phyloP scores from a whole-genome alignment of 1,139 yeast species.

The Zhuliangozyma blackwelliae region DNA sequence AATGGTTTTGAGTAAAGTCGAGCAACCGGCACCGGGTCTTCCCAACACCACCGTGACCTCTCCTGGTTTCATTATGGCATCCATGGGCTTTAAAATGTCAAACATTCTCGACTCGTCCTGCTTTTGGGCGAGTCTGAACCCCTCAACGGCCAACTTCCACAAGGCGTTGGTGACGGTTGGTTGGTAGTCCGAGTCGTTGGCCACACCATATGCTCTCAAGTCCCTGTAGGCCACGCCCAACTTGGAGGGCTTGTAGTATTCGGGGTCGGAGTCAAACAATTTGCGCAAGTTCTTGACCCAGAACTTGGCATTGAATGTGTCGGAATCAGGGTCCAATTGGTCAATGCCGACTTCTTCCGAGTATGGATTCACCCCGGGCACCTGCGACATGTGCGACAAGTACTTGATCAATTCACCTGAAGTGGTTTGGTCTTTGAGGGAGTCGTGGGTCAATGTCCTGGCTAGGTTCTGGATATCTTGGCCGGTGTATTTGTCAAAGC shows the following conservation, averaged over 20 bases:
- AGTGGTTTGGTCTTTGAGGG: conserved; percentile 25
- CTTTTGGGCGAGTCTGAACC: conserved; percentile 30
- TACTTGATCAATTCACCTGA: conserved; percentile 19
- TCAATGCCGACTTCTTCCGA: conserved; percentile 9
- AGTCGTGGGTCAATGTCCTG: conserved; percentile 24
- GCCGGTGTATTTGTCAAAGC: conserved; percentile 25
- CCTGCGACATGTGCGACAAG: conserved; percentile 48
- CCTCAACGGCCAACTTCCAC: conserved; percentile 17
- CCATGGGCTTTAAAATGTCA: conserved; percentile 33
- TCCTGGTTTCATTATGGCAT: conserved; percentile 29
- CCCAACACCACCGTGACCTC: conserved; percentile 34
- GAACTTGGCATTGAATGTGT: conserved; percentile 26
- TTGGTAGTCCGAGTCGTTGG: conserved; percentile 78
- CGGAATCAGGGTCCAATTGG: conserved; percentile 11
- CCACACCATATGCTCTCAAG: conserved; percentile 69
- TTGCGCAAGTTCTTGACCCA: conserved; percentile 72
- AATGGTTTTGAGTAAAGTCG: conserved; percentile 30
- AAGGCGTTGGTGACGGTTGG: conserved; percentile 58
- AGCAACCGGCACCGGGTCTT: conserved; percentile 36
- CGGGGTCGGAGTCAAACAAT: conserved; percentile 52
- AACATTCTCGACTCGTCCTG: conserved; percentile 4
- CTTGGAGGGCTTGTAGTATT: conserved; percentile 57
- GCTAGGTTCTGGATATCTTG: conserved; percentile 29
- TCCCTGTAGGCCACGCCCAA: conserved; percentile 69
- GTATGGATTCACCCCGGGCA: conserved; percentile 46